Evolutionary conservation across 1,139 yeast genomes (phyloP).

Genomic region (Lodderomyces margitis): DNA sequence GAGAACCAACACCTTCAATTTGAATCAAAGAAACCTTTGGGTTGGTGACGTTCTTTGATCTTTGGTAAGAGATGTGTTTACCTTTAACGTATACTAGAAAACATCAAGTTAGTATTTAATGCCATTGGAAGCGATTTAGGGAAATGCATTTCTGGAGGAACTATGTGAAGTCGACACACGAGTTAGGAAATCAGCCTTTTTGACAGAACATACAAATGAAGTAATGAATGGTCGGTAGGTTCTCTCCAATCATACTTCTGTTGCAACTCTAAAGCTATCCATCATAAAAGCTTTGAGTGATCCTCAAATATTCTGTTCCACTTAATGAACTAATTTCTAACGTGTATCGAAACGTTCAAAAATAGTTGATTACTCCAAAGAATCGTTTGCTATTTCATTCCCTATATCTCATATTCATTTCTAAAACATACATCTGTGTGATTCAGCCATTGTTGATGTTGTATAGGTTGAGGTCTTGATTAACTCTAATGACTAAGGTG

Average conservation of each 20-base stretch:
- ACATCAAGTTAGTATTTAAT: slow-evolving; percentile 40
- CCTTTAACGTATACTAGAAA: slow-evolving; percentile 96
- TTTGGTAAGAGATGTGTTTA: slow-evolving; percentile 99
- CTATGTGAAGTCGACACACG: too few relatives aligned
- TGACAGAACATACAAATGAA: too few relatives aligned
- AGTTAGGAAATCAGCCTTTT: too few relatives aligned
- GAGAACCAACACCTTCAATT: slow-evolving; percentile 90
- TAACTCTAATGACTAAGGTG: slow-evolving; percentile 2
- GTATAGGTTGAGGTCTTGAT: slow-evolving; percentile 3
- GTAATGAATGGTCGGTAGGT: too few relatives aligned
- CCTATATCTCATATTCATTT: background rate
- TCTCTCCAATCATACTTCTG: too few relatives aligned
- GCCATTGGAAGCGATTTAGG: too few relatives aligned
- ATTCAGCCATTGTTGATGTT: slow-evolving; percentile 73
- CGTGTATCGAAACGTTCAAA: background rate
- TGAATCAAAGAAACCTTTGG: slow-evolving; percentile 96
- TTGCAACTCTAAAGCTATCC: too few relatives aligned
- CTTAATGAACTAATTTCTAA: background rate
- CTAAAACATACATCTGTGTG: slow-evolving; percentile 86
- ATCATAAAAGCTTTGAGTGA: too few relatives aligned
- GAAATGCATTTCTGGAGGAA: too few relatives aligned
- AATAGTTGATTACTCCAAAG: background rate
- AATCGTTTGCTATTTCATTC: background rate
- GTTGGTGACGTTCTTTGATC: slow-evolving; percentile 98
- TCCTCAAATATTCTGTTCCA: background rate